Evolutionary conservation across 1,284 basidiomycete genomes (phyloP).

Genomic region (Ceratobasidium sp.): DNA sequence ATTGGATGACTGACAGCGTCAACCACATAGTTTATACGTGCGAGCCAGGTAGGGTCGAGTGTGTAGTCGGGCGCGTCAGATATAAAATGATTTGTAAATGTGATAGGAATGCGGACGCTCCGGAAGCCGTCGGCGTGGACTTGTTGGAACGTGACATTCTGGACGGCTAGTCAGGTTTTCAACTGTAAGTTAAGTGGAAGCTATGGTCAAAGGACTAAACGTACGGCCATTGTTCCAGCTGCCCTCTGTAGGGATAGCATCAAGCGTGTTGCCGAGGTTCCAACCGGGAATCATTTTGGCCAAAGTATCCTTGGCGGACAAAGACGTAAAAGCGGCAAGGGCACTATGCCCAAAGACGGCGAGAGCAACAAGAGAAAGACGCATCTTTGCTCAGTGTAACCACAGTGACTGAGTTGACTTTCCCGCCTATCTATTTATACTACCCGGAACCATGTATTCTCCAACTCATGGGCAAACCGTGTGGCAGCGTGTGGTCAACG

Average conservation of each 20-base stretch:
- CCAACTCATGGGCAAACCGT: background rate
- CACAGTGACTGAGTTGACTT: background rate
- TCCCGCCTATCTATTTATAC: background rate
- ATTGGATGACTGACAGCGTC: conserved; percentile 26
- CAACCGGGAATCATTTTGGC: conserved; percentile 28
- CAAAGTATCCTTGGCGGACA: conserved; percentile 34
- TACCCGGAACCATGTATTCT: background rate
- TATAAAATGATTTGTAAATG: conserved; percentile 35
- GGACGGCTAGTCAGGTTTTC: background rate
- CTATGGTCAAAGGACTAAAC: background rate
- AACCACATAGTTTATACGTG: conserved; percentile 42
- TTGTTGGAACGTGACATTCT: conserved; percentile 31
- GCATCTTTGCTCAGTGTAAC: conserved; percentile 3
- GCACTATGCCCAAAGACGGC: conserved; percentile 27
- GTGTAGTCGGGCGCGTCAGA: conserved; percentile 37
- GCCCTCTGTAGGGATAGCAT: conserved; percentile 42
- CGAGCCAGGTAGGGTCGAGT: conserved; percentile 40
- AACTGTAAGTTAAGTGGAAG: background rate
- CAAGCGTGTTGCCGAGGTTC: conserved; percentile 42
- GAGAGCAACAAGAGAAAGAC: background rate
- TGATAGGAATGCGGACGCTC: conserved; percentile 42
- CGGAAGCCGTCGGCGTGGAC: conserved; percentile 37
- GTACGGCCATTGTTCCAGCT: conserved; percentile 30
- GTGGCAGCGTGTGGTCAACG: background rate
- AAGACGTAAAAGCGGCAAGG: conserved; percentile 23